A percentile compares a stretch with the other conserved stretches of the same genome.
Evolutionary conservation across 2,329 filamentous ascomycete genomes (phyloP).

Genomic region (Rosellinia necatrix): DNA sequence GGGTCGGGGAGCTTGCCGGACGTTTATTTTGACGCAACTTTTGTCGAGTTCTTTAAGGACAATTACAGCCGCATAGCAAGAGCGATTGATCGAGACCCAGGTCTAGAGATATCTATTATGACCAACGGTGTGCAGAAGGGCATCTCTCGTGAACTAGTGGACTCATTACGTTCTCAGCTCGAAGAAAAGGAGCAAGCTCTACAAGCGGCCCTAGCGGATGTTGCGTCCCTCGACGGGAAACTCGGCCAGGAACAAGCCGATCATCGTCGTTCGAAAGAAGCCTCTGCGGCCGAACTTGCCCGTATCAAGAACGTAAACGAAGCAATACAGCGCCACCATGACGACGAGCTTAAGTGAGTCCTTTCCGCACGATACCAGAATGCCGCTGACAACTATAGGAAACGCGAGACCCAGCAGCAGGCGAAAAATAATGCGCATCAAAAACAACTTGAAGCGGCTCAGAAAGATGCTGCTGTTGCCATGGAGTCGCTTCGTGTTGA

Average conservation of each 20-base stretch:
- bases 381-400: conserved; percentile 37
- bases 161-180: conserved; percentile 77
- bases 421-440: conserved; percentile 49
- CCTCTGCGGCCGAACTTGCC: conserved; percentile 55
- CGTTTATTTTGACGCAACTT: conserved; percentile 82
- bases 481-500: conserved; percentile 38
- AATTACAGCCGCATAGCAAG: conserved; percentile 86
- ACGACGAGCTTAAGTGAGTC: conserved; percentile 63
- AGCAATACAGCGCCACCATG: conserved; percentile 70
- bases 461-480: conserved; percentile 34
- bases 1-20: conserved; percentile 66
- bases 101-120: conserved; percentile 80
- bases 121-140: conserved; percentile 83
- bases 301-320: conserved; percentile 71
- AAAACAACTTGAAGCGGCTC: conserved; percentile 33
- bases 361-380: not conserved
- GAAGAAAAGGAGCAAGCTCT: conserved; percentile 68
- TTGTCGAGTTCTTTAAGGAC: conserved; percentile 94
- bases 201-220: conserved; percentile 51
- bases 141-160: conserved; percentile 90
- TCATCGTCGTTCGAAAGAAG: conserved; percentile 68
- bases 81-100: conserved; percentile 89
- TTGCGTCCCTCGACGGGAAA: conserved; percentile 54
- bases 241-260: conserved; percentile 76
- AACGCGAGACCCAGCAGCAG: conserved; percentile 52